Evolutionary conservation across 768 basidiomycete species (phyloP).

Genomic region (Brasilioporus rufonigricans): DNA sequence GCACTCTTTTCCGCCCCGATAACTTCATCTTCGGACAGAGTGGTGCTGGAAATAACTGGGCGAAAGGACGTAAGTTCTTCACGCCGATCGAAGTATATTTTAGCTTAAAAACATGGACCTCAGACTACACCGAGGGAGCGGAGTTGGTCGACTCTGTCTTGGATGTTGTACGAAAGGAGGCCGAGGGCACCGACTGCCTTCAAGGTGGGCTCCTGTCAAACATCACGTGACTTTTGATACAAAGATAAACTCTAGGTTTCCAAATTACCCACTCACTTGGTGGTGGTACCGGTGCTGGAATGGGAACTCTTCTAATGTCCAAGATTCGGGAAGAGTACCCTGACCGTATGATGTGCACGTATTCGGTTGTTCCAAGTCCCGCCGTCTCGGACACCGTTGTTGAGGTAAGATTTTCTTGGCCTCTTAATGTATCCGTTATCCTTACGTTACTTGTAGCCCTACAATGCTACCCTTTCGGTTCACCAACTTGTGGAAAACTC

Average conservation of each 20-base stretch:
- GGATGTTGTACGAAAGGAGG: conserved; percentile 98
- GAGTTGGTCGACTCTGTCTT: conserved; percentile 98
- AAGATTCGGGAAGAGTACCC: conserved; percentile 99
- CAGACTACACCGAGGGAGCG: conserved; percentile 91
- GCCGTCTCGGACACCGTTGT: conserved; percentile 99
- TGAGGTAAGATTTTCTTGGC: conserved; percentile 52
- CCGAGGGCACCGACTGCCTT: conserved; percentile 94
- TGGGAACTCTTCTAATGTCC: conserved; percentile 98
- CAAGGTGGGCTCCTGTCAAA: conserved; percentile 66
- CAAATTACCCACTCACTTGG: conserved; percentile 98
- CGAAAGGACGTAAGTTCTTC: conserved; percentile 88
- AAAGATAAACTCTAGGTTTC: conserved; percentile 61
- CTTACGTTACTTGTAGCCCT: conserved; percentile 57
- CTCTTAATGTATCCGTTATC: neutral
- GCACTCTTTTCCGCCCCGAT: conserved; percentile 93
- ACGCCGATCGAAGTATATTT: neutral
- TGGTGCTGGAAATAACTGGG: conserved; percentile 99
- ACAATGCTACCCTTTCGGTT: conserved; percentile 97
- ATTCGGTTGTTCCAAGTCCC: conserved; percentile 96
- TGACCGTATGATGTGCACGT: conserved; percentile 99
- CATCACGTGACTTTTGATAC: neutral
- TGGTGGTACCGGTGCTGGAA: conserved; percentile 99
- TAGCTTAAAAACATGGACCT: neutral
- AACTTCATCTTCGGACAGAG: conserved; percentile 99
- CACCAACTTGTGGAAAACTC: conserved; percentile 99